Base-by-base conservation (phyloP, 441 rosid species). In the Populus trichocarpa region DNA sequence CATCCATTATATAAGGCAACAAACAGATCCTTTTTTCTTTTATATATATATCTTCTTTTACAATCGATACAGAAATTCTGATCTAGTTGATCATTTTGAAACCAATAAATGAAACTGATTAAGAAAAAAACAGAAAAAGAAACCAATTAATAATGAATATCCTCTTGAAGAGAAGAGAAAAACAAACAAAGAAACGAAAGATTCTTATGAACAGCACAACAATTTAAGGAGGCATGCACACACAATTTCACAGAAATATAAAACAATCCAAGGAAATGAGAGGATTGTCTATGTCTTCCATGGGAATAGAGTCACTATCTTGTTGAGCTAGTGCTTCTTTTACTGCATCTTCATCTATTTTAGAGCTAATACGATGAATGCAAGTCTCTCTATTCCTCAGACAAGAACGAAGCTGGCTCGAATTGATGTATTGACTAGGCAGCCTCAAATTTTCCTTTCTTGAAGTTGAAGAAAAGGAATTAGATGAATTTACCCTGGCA, bases 201-300 rank as follows among this genome's bases (percentile, higher is more conserved):
- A n/a, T n/a, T n/a, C n/a, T n/a, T n/a, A n/a, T n/a, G n/a, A n/a
- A n/a, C n/a, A n/a, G n/a, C 63, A 57, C 23, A 20, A 7, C 63
- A 57, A 6, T 57, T 20, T 8, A 18, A 57, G 23, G 63, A 20
- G 10, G 12, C 23, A 20, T 57, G 23, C 63, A 8, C 25, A 59
- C 65, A 59, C 12, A n/a, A n/a, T n/a, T 8, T 59, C 11, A 94
- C 25, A 94, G 86, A 82, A 94, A 94, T 71, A 94, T 92, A 80
- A 92, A 94, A 77, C 98, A 92, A 86, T 94, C 98, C 87, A 94
- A 86, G 78, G 95, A 92, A 76, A 94, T 90, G 30, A 86, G 87
- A 78, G 97, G 97, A 70, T 89, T 92, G 25, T 86, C 88, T 5
- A 92, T 75, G 76, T 91, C 95, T 82, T 92, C 97, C 77, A 84